phyloP scores from a whole-genome alignment of 2,329 filamentous ascomycete genomes.

The Clarireedia sp. region DNA sequence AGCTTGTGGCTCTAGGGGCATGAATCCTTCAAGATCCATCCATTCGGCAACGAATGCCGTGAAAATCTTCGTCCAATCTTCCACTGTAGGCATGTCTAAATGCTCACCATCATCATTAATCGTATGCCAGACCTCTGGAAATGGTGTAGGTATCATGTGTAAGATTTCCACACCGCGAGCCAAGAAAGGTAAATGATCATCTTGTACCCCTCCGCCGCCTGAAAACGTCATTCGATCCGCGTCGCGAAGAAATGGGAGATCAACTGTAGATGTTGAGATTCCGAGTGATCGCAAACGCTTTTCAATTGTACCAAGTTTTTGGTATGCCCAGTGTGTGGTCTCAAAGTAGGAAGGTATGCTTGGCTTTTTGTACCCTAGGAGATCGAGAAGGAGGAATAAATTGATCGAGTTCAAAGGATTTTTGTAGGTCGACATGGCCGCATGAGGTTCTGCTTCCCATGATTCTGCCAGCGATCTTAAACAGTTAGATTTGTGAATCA shows the following conservation, averaged over 20 bases:
- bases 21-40: constrained; percentile 60
- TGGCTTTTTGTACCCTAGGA: constrained; percentile 66
- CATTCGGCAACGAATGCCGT: constrained; percentile 84
- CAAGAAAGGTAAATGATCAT: constrained; percentile 93
- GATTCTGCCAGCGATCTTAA: constrained; percentile 63
- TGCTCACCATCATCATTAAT: constrained; percentile 77
- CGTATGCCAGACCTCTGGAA: constrained; percentile 81
- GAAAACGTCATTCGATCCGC: constrained; percentile 40
- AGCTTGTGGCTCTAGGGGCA: constrained; percentile 16
- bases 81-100: constrained; percentile 68
- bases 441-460: constrained; percentile 68
- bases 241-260: constrained; percentile 60
- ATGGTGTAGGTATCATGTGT: constrained; percentile 79
- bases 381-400: constrained; percentile 84
- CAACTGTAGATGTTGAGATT: constrained; percentile 53
- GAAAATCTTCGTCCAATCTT: constrained; percentile 82
- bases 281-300: constrained; percentile 59
- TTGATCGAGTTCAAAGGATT: constrained; percentile 72
- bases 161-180: constrained; percentile 76
- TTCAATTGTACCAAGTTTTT: constrained; percentile 66
- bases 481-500: constrained; percentile 10
- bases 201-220: constrained; percentile 51
- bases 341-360: constrained; percentile 77
- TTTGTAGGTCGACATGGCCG: constrained; percentile 64
- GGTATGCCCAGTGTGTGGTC: constrained; percentile 90